phyloP scores from a whole-genome alignment of 1,139 yeast genomes.

The Hanseniaspora sp. region DNA sequence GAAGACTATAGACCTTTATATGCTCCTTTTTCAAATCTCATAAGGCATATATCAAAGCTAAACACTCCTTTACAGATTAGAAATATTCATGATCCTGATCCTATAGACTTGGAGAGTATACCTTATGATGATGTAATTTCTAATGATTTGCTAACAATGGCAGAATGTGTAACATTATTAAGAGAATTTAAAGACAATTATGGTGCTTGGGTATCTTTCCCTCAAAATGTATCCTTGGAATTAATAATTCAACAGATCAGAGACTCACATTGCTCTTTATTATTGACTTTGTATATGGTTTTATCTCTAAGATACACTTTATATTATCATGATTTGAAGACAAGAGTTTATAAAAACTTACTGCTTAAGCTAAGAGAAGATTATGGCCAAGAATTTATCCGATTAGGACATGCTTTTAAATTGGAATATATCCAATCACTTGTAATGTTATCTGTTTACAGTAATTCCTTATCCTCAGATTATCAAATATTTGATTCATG shows the following conservation, averaged over 20 bases:
- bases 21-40: constrained; percentile 21
- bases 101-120: not conserved
- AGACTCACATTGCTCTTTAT: constrained; percentile 42
- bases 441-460: constrained; percentile 51
- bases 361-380: constrained; percentile 35
- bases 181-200: constrained; percentile 54
- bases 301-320: constrained; percentile 42
- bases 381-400: constrained; percentile 36
- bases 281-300: constrained; percentile 53
- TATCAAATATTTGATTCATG: constrained; percentile 22
- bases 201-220: constrained; percentile 72
- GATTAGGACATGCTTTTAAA: constrained; percentile 31
- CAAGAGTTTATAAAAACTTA: constrained; percentile 31
- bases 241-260: constrained; percentile 44
- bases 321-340: constrained; percentile 33
- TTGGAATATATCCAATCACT: constrained; percentile 54
- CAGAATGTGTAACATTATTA: constrained; percentile 42
- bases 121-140: constrained; percentile 36
- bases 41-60: constrained; percentile 20
- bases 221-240: constrained; percentile 42
- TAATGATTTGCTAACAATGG: constrained; percentile 40
- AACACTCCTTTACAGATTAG: constrained; percentile 23
- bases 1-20: constrained; percentile 15
- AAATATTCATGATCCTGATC: constrained; percentile 20
- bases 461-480: constrained; percentile 41